Evolutionary conservation across 2,329 filamentous ascomycete species (phyloP), one percentile per base, ranked within the genome.

Genomic region (Nothopassalora personata): DNA sequence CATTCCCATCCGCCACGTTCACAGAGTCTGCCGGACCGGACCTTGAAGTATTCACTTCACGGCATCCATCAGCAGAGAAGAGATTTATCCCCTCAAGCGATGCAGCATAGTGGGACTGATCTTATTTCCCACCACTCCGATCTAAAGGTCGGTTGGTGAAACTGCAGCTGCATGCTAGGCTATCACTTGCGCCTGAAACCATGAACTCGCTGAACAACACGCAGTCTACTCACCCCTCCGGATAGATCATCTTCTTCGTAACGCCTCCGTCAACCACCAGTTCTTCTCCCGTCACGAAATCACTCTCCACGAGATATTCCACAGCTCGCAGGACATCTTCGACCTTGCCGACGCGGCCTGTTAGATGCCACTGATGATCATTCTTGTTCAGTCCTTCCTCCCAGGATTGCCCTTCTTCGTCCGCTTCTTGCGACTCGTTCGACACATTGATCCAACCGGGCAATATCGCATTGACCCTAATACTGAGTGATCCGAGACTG

Each of bases 401-500:
- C 80, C 79, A 82, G 34, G 61, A 60, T 51, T 53, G 60, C 0
- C 73, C 73, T 45, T 72, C 67, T 63, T 76, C 74, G 64, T 81
- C 77, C 2, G 70, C 76, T 43, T 67, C 66, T 61, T 72, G 71
- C 46, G 70, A 74, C 67, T 79, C 76, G 49, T 80, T 72, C 50
- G 66, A 70, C 7, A 81, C 80, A 63, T 81, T 74, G 50, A 83
- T 80, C 80, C 80, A 82, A 0, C 80, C 80, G 0, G 79, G 80
- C 34, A 81, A 65, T 15, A 82, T 77, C 0, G 78, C 74, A 60
- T 81, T 82, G 28, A 80, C 77, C 4, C 78, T 71, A 28, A 82
- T 75, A 10, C 74, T 73, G 3, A 70, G 67, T 52, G 75, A 71
- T 1, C 74, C 76, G 13, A 81, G 68, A 43, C 75, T 78, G 7